Evolutionary conservation across 179 eudicot species (phyloP), one percentile per base, ranked within the genome.

Genomic region (Vitellaria paradoxa): DNA sequence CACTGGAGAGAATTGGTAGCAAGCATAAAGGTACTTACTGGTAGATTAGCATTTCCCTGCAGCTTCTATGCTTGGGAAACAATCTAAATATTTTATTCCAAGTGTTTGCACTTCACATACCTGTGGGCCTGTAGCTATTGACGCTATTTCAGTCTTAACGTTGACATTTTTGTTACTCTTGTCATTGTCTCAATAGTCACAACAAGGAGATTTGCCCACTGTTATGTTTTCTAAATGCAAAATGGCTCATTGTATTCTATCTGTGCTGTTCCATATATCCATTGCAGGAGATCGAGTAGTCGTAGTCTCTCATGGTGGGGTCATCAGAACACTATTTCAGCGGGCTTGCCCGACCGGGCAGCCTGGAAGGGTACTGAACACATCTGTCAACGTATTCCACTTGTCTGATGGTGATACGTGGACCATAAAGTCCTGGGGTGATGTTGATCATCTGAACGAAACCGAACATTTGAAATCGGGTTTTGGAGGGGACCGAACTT

Each of bases 301-400:
- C 2, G 89, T 94, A 70, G 97, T 91, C 57, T 85, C 90, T 47
- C 98, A 94, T 82, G 98, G 98, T 11, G 98, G 97, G 42, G 82
- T 84, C 45, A 89, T 94, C 53, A 80, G 92, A 87, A 79, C 98
- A 56, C 87, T 94, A 49, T 85, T 81, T n/a, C 84, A 73, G 63
- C 88, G 89, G 65, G 92, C 93, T 77, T 86, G 85, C 17, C 85
- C 84, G 26, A 84, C 21, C 73, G 83, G 87, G 20, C 82, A 84
- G 52, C 64, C 72, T 21, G 75, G 96, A 42, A 88, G 79, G 84
- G 79, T 92, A 67, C 77, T 79, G 64, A 94, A 94, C 77, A 85
- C 97, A 9, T 94, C 97, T 42, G 85, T 94, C 49, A 84, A 87
- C 75, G 81, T 92, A 66, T 83, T 94, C 76, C 92, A 84, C 80